Percentiles rank a stretch among this genome's conserved stretches.
phyloP scores from a whole-genome alignment of 768 basidiomycete genomes.

The Mycena vitilis region DNA sequence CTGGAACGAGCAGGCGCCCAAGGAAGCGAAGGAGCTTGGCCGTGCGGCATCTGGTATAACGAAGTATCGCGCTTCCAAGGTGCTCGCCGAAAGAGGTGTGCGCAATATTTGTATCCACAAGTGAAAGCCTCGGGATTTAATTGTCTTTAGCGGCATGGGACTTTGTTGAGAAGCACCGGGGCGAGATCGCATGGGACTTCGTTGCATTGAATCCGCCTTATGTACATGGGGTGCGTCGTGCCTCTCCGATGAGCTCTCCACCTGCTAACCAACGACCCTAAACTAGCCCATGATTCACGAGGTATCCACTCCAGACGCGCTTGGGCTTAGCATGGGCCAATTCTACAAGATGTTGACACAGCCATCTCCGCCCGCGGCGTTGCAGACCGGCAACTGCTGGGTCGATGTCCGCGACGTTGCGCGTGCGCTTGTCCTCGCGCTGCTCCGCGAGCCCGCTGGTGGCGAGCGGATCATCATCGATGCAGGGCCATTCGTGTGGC shows the following conservation, averaged over 20 bases:
- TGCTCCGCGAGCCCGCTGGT: conserved; percentile 53
- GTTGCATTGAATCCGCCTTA: conserved; percentile 64
- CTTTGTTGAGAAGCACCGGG: conserved; percentile 53
- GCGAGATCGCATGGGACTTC: conserved; percentile 61
- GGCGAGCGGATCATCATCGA: conserved; percentile 66
- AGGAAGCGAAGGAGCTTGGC: conserved; percentile 61
- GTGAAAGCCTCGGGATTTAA: not conserved
- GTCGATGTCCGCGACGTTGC: conserved; percentile 30
- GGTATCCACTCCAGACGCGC: conserved; percentile 41
- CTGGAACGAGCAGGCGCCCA: conserved; percentile 69
- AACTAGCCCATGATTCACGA: conserved; percentile 53
- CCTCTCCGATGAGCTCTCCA: too few relatives aligned
- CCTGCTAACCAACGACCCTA: too few relatives aligned
- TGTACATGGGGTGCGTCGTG: conserved; percentile 47
- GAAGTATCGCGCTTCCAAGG: conserved; percentile 74
- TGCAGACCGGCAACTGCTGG: conserved; percentile 12
- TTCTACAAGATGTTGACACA: conserved; percentile 37
- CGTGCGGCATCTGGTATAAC: conserved; percentile 49
- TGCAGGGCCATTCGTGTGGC: conserved; percentile 42
- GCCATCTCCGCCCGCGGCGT: not conserved
- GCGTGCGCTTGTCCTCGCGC: conserved; percentile 17
- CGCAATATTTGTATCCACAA: not conserved
- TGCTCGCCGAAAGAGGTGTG: conserved; percentile 69
- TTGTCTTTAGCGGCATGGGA: conserved; percentile 53
- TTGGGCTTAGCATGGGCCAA: conserved; percentile 48